These are phyloP conservation scores for Trypanosoma mega DNA, from an alignment of 208 protist species.

Conservation along the genomic window DNA sequence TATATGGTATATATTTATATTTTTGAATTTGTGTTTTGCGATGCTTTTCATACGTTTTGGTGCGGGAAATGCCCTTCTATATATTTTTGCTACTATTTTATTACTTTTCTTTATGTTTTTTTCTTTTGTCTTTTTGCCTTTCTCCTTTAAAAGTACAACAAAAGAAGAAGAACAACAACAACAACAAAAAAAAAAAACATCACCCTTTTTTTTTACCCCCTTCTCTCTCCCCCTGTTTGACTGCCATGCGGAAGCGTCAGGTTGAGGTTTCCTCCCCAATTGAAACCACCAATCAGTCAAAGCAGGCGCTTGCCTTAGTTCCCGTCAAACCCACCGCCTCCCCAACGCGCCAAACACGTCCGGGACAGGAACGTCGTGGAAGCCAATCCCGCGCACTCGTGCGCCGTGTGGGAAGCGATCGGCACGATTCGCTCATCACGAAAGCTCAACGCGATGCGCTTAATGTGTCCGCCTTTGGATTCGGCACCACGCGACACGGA, in stretches of 20 bases:
- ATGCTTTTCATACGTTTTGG: too few species aligned
- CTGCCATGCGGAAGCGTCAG: constrained; percentile 17
- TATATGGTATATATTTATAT: too few species aligned
- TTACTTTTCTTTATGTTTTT: too few species aligned
- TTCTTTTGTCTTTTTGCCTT: neutral
- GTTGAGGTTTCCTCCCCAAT: neutral
- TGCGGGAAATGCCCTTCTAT: too few species aligned
- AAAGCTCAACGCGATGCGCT: constrained; percentile 43
- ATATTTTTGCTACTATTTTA: too few species aligned
- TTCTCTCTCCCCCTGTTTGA: neutral
- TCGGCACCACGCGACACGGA: constrained; percentile 29
- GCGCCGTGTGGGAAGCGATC: too few species aligned
- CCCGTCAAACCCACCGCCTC: neutral
- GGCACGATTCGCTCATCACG: constrained; percentile 31
- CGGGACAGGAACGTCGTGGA: neutral
- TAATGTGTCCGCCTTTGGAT: constrained; percentile 48
- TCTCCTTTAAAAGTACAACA: neutral
- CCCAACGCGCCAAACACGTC: neutral
- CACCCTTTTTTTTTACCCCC: constrained; percentile 3
- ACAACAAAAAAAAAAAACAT: neutral
- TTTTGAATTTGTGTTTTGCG: too few species aligned
- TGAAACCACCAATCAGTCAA: neutral
- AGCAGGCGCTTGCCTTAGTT: neutral
- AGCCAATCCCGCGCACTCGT: too few species aligned
- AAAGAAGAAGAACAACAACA: neutral